Conservation (phyloP, 495 filamentous ascomycete species). For the Astrothelium subdiscretum region DNA sequence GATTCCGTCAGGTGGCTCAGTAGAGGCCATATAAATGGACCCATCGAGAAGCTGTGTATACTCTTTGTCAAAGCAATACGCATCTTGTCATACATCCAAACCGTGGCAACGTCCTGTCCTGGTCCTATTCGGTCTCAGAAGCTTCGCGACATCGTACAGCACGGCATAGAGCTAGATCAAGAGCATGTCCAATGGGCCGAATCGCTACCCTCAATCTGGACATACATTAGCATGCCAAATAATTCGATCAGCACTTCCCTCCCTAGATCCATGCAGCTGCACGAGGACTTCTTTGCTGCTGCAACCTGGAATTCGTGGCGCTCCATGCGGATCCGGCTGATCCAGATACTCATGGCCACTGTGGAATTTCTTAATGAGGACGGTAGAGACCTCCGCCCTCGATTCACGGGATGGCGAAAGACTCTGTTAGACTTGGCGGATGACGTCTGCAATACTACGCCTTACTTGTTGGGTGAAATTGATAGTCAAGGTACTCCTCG, state of each 20-base stretch:
- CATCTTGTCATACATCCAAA: not conserved
- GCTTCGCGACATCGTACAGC: not conserved
- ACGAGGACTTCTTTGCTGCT: not conserved
- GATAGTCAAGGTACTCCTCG: not conserved
- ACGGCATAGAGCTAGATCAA: not conserved
- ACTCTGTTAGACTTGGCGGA: not conserved
- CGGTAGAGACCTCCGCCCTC: not conserved
- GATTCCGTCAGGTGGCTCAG: not conserved
- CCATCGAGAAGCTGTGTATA: not conserved
- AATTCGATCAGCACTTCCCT: not conserved
- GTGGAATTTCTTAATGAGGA: not conserved
- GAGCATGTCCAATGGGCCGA: not conserved
- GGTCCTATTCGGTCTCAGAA: not conserved
- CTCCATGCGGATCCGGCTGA: not conserved
- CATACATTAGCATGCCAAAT: not conserved
- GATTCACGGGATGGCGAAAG: not conserved
- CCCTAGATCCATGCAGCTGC: not conserved
- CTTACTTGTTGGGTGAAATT: not conserved
- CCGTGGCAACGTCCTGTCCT: not conserved
- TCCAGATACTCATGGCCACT: not conserved
- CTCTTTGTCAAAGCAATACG: not conserved
- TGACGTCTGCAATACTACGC: not conserved
- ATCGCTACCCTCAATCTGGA: not conserved
- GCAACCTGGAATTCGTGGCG: not conserved
- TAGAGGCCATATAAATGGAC: not conserved